Evolutionary conservation across 495 filamentous ascomycete genomes (phyloP), one percentile per base, ranked within the genome.

Genomic region (Trichoderma gamsii): DNA sequence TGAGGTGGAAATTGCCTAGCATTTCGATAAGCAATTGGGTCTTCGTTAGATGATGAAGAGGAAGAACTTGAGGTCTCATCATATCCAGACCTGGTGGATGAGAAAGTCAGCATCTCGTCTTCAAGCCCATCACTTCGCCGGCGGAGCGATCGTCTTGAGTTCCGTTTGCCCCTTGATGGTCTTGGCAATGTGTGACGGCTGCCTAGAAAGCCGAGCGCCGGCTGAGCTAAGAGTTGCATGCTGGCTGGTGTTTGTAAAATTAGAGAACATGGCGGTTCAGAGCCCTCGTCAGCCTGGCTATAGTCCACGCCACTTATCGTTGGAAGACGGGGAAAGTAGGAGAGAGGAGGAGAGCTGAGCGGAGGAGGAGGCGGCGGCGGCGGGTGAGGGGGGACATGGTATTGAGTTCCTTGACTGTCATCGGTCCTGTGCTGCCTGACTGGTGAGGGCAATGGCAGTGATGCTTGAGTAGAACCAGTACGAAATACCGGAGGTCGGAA

Each of bases 1-100:
- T 44, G 35, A 4, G 63, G 63, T 1, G 63, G 63, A 27, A 65
- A 65, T 16, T 65, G 63, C 18, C 63, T n/a, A 32, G 63, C 63
- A 27, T 65, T 65, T 7, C 41, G 35, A 21, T 65, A 65, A 35
- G 41, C 41, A 13, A 65, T 41, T 9, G 63, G 63, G 9, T 65
- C 41, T 21, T 65, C 63, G 27, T 61, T 61, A 32, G 56, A 61
- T 32, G 44, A 49, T 16, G 56, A 61, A 15, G 56, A 61, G 11
- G 56, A 61, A 61, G 56, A 61, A 18, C 56, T 61, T 13, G 23
- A 61, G 7, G 56, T 61, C 56, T 61, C 56, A 1, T 61, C 27
- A 61, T 61, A 6, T 32, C 25, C 56, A 18, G 56, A 11, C 25
- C 25, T 61, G 16, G 56, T 61, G 11, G 29, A 21, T 13, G 56